Conservation (phyloP, 768 basidiomycete genomes). For the Mrakia gelida region DNA sequence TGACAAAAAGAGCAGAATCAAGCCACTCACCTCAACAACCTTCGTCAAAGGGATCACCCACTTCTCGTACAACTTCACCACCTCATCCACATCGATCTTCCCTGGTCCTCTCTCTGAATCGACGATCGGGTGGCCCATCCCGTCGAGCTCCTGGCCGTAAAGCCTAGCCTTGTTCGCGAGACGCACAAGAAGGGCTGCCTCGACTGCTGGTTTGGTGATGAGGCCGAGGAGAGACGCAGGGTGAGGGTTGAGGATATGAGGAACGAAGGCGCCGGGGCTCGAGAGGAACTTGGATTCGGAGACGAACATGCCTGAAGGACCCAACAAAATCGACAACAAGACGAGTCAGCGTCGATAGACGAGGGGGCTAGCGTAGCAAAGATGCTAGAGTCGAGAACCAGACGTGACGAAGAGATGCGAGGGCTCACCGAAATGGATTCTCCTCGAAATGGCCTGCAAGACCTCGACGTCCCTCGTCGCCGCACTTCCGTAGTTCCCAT, state of each 20-base stretch:
- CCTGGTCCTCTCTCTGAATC: slow-evolving; percentile 38
- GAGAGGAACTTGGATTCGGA: slow-evolving; percentile 94
- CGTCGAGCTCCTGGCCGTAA: slow-evolving; percentile 76
- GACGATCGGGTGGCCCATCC: slow-evolving; percentile 56
- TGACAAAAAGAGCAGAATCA: background rate
- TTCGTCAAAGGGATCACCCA: slow-evolving; percentile 97
- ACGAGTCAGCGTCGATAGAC: background rate
- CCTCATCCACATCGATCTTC: slow-evolving; percentile 88
- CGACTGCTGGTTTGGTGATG: slow-evolving; percentile 97
- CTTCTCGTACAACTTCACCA: slow-evolving; percentile 87
- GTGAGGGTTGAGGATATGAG: slow-evolving; percentile 79
- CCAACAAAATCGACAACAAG: background rate
- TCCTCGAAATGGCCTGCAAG: slow-evolving; percentile 94
- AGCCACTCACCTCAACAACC: slow-evolving; percentile 81
- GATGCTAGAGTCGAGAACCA: background rate
- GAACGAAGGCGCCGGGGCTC: slow-evolving; percentile 80
- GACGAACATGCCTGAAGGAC: slow-evolving; percentile 83
- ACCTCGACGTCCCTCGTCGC: slow-evolving; percentile 93
- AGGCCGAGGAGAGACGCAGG: slow-evolving; percentile 70
- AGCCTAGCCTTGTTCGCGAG: slow-evolving; percentile 74
- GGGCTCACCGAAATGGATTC: slow-evolving; percentile 88
- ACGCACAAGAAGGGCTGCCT: slow-evolving; percentile 72
- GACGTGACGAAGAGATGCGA: background rate
- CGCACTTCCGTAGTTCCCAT: slow-evolving; percentile 95
- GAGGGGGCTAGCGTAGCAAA: background rate